Conservation (phyloP, 2,329 filamentous ascomycete genomes). For the Xylogone sp. region DNA sequence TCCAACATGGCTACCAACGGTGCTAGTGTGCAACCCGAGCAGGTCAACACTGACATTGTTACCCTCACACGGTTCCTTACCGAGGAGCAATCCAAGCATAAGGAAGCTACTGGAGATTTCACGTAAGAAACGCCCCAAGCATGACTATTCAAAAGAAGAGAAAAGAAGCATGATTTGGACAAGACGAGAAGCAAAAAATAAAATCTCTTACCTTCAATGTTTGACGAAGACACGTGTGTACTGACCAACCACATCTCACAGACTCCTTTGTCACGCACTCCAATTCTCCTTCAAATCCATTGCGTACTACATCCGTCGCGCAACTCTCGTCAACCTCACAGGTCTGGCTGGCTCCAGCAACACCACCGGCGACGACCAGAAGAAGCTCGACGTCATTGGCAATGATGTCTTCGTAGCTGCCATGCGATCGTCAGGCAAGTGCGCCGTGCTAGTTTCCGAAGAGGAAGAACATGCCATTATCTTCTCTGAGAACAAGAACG, state of each 20-base stretch:
- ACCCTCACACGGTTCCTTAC: conserved; percentile 94
- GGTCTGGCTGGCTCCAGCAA: conserved; percentile 94
- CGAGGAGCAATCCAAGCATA: conserved; percentile 90
- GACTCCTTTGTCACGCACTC: conserved; percentile 91
- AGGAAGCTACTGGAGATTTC: conserved; percentile 96
- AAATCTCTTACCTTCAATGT: no score
- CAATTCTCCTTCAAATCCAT: conserved; percentile 99
- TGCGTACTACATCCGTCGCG: conserved; percentile 97
- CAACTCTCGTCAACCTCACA: conserved; percentile 90
- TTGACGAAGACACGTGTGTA: neutral
- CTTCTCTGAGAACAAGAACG: conserved; percentile 70
- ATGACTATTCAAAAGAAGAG: no score
- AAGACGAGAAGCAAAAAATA: no score
- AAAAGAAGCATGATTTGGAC: no score
- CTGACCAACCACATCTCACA: conserved; percentile 33
- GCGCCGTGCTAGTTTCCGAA: conserved; percentile 91
- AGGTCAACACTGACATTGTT: conserved; percentile 93
- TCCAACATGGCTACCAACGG: conserved; percentile 19
- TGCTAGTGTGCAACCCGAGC: conserved; percentile 52
- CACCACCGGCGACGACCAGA: conserved; percentile 95
- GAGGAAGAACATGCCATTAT: conserved; percentile 92
- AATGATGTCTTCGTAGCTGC: conserved; percentile 96
- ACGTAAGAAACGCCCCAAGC: conserved; percentile 65
- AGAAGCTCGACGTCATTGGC: conserved; percentile 98
- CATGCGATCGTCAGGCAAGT: conserved; percentile 90